These are phyloP conservation scores for Leishmania lainsoni DNA, from an alignment of 208 protist species.

Conservation along the genomic window DNA sequence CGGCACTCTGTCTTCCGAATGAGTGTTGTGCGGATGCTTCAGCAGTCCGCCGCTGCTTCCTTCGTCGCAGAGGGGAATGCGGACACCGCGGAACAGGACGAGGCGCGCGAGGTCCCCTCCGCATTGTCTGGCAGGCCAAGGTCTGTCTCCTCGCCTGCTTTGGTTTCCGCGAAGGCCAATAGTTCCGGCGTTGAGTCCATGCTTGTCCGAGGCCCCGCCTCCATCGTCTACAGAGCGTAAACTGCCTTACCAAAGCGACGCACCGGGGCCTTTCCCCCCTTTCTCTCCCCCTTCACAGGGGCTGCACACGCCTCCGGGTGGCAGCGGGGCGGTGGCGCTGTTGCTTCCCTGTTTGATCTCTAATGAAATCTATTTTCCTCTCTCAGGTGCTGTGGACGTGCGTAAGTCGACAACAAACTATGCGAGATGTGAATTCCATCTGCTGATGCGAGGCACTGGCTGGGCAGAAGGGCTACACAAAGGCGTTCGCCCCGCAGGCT, in stretches of 20 bases:
- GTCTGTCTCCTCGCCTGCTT: not conserved
- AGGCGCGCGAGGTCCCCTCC: not conserved
- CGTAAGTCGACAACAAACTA: not conserved
- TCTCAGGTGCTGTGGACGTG: not conserved
- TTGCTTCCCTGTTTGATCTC: not conserved
- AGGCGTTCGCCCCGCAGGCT: not conserved
- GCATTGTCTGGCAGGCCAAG: not conserved
- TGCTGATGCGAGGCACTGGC: not conserved
- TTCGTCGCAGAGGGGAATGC: not conserved
- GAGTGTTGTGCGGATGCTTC: not conserved
- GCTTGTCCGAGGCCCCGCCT: conserved; percentile 14
- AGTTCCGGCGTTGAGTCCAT: conserved; percentile 9
- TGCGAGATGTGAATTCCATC: not conserved
- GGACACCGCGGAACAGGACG: not conserved
- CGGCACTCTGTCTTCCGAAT: conserved; percentile 9
- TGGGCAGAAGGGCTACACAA: not conserved
- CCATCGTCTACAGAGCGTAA: conserved; percentile 5
- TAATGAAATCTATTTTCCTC: not conserved
- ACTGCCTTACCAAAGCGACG: not conserved
- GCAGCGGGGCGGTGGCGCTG: not conserved
- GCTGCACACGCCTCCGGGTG: not conserved
- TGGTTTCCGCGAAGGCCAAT: not conserved
- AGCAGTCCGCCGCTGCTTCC: not conserved
- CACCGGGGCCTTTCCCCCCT: not conserved
- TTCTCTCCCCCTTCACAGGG: not conserved